Evolutionary conservation across 139 green algal species (phyloP).

Genomic region (Coelastrella sp.): DNA sequence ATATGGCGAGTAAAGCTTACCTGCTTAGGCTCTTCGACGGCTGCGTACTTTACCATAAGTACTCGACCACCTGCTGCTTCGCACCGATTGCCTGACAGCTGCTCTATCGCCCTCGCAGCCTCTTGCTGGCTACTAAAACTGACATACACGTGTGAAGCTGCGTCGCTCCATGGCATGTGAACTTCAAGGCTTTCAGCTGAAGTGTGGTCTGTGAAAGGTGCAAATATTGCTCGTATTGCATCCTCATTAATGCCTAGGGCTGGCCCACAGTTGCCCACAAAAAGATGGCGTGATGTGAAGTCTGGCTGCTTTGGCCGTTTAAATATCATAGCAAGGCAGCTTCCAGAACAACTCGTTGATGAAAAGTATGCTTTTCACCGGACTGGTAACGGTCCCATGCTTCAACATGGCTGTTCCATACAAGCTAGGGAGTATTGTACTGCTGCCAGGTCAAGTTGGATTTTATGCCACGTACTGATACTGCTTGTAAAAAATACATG

Average conservation of each 20-base stretch:
- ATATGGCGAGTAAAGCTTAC: background rate
- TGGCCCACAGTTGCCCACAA: conserved; percentile 70
- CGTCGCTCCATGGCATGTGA: conserved; percentile 33
- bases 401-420: too few species aligned
- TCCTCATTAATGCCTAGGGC: conserved; percentile 40
- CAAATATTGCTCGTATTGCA: conserved; percentile 39
- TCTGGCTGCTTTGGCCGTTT: background rate
- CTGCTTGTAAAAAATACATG: too few species aligned
- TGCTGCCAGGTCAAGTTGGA: too few species aligned
- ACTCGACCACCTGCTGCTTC: conserved; percentile 32
- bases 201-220: background rate
- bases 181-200: conserved; percentile 19
- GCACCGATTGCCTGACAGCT: conserved; percentile 39
- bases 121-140: conserved; percentile 37
- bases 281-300: conserved; percentile 60
- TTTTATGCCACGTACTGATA: too few species aligned
- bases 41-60: conserved; percentile 63
- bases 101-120: conserved; percentile 46
- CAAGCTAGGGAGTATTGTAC: too few species aligned
- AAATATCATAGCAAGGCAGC: background rate
- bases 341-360: too few species aligned
- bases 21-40: conserved; percentile 52
- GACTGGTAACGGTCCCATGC: too few species aligned
- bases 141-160: conserved; percentile 54
- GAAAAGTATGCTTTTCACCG: too few species aligned